Conservation (phyloP, 306 rosid species). For the Canavalia gladiata region DNA sequence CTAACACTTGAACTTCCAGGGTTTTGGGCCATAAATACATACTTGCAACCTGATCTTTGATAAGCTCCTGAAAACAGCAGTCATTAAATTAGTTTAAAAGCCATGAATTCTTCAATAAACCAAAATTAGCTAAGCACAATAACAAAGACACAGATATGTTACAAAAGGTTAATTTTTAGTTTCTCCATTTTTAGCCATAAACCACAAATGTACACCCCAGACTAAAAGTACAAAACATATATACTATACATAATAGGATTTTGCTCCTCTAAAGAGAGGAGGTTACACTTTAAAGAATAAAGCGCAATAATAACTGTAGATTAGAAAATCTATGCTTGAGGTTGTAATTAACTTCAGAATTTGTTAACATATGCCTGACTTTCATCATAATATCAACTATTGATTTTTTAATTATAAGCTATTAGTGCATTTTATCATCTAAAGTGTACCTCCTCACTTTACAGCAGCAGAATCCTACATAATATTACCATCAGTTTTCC, state of each 20-base stretch:
- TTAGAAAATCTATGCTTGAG: no score
- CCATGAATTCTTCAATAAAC: slow-evolving; percentile 37
- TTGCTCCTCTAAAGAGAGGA: no score
- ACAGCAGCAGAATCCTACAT: not conserved
- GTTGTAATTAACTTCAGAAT: no score
- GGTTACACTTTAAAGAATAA: no score
- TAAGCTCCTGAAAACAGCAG: slow-evolving; percentile 68
- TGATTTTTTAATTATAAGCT: no score
- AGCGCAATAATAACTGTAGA: no score
- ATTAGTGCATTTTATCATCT: no score
- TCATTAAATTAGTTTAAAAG: slow-evolving; percentile 39
- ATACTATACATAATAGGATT: slow-evolving; percentile 1
- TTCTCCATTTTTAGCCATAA: not conserved
- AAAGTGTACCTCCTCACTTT: no score
- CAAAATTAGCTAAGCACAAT: slow-evolving; percentile 19
- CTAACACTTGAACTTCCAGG: slow-evolving; percentile 80
- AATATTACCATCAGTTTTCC: slow-evolving; percentile 6
- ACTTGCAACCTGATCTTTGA: slow-evolving; percentile 90
- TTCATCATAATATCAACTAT: no score
- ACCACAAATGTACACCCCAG: slow-evolving; percentile 19
- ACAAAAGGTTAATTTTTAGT: not conserved
- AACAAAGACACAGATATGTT: slow-evolving; percentile 12
- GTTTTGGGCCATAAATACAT: slow-evolving; percentile 96
- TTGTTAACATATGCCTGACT: no score
- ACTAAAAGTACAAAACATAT: slow-evolving; percentile 8